Percentiles rank a stretch among this genome's conserved stretches.
phyloP scores from a whole-genome alignment of 257 asterid genomes.

The Oldenlandia corymbosa region DNA sequence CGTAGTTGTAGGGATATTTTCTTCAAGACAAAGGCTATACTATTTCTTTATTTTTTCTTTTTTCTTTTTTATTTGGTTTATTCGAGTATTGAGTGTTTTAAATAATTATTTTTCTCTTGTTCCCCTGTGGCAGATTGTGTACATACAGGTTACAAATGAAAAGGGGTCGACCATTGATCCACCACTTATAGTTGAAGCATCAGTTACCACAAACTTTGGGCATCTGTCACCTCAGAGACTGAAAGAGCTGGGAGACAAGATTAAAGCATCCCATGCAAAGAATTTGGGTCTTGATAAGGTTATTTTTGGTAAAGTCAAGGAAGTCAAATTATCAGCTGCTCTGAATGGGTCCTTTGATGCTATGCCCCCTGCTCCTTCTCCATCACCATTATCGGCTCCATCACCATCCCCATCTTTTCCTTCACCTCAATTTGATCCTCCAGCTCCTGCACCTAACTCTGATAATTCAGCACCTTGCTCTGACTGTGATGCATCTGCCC shows the following conservation, averaged over 20 bases:
- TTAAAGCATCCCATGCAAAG: slow-evolving; percentile 41
- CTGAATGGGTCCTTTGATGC: slow-evolving; percentile 42
- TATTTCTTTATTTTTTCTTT: slow-evolving; percentile 1
- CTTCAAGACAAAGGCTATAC: neutral
- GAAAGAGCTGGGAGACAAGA: slow-evolving; percentile 56
- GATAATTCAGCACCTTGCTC: slow-evolving; percentile 28
- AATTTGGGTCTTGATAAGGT: slow-evolving; percentile 80
- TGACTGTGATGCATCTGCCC: slow-evolving; percentile 26
- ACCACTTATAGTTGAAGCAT: slow-evolving; percentile 69
- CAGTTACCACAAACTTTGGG: slow-evolving; percentile 46
- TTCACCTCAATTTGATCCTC: slow-evolving; percentile 8
- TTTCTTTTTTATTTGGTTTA: too few species aligned
- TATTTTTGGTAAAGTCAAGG: slow-evolving; percentile 77
- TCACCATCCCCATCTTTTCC: slow-evolving; percentile 16
- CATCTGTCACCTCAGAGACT: slow-evolving; percentile 50
- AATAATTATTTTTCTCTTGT: too few species aligned
- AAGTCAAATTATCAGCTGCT: slow-evolving; percentile 58
- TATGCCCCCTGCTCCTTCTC: slow-evolving; percentile 40
- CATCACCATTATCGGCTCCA: slow-evolving; percentile 45
- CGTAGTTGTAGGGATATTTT: neutral
- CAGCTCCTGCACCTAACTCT: slow-evolving; percentile 17
- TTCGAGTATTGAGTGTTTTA: too few species aligned
- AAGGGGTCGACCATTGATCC: slow-evolving; percentile 76
- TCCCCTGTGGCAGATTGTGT: slow-evolving; percentile 43
- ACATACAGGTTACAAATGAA: slow-evolving; percentile 51